These are phyloP conservation scores for Herpotrichia juniperi DNA, from an alignment of 2,329 filamentous ascomycete genomes.

Conservation along the genomic window DNA sequence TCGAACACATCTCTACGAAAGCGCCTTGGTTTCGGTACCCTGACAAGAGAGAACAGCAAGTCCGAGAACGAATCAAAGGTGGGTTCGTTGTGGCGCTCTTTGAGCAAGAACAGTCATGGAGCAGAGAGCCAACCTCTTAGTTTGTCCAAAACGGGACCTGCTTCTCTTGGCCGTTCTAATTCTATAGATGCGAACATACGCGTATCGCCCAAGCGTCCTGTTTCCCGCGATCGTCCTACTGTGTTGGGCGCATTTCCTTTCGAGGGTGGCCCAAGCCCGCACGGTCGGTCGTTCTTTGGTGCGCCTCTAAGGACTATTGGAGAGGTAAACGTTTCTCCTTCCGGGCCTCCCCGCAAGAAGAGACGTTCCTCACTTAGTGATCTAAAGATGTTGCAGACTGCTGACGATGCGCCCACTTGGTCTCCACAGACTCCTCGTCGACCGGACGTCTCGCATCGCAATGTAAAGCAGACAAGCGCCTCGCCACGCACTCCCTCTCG, in stretches of 20 bases:
- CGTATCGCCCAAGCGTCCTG: constrained; percentile 57
- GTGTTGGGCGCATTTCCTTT: constrained; percentile 55
- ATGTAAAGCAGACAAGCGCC: constrained; percentile 30
- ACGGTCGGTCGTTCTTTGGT: constrained; percentile 28
- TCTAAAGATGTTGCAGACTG: constrained; percentile 71
- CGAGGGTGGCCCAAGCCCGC: constrained; percentile 52
- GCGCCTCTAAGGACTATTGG: constrained; percentile 57
- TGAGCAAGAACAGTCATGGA: constrained; percentile 74
- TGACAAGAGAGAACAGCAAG: constrained; percentile 81
- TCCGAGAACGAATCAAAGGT: constrained; percentile 71
- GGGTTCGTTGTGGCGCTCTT: constrained; percentile 80
- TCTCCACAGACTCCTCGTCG: constrained; percentile 45
- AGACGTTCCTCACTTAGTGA: constrained; percentile 91
- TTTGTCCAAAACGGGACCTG: constrained; percentile 66
- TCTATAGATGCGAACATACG: constrained; percentile 73
- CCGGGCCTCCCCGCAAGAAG: constrained; percentile 65
- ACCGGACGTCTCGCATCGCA: constrained; percentile 28
- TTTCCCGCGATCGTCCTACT: constrained; percentile 61
- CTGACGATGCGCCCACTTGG: constrained; percentile 49
- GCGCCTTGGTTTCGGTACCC: constrained; percentile 79
- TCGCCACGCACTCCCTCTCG: constrained; percentile 39
- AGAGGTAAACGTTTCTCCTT: constrained; percentile 50
- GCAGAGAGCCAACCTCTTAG: constrained; percentile 60
- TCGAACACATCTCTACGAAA: constrained; percentile 88
- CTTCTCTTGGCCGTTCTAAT: constrained; percentile 67